phyloP scores from a whole-genome alignment of 2,329 filamentous ascomycete species.

The Fusarium torulosum region DNA sequence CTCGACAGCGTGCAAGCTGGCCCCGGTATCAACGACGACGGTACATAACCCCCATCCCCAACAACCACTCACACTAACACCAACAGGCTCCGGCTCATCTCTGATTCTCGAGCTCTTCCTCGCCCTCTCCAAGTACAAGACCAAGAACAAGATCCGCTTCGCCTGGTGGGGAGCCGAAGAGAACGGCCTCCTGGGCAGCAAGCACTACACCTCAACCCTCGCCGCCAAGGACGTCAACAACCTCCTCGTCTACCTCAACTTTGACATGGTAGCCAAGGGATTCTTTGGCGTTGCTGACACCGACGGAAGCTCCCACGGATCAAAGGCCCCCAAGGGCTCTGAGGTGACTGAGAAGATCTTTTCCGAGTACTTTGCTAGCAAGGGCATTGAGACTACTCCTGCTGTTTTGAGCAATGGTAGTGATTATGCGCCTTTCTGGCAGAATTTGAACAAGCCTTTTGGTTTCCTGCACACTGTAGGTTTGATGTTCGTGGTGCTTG shows the following conservation, averaged over 20 bases:
- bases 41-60: background rate
- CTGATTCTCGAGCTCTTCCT: constrained; percentile 39
- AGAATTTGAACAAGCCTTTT: constrained; percentile 48
- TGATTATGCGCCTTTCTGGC: constrained; percentile 44
- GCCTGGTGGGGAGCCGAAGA: constrained; percentile 45
- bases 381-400: constrained; percentile 50
- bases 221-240: constrained; percentile 35
- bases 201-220: constrained; percentile 33
- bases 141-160: constrained; percentile 46
- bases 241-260: constrained; percentile 42
- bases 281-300: constrained; percentile 46
- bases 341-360: constrained; percentile 46
- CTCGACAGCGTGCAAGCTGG: constrained; percentile 41
- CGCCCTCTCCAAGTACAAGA: constrained; percentile 42
- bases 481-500: rapidly evolving
- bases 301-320: constrained; percentile 40
- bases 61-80: background rate
- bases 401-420: constrained; percentile 53
- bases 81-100: constrained; percentile 29
- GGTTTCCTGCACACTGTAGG: constrained; percentile 40
- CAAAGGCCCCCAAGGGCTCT: constrained; percentile 47
- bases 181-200: constrained; percentile 40
- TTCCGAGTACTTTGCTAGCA: constrained; percentile 46
- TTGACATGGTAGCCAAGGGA: constrained; percentile 43
- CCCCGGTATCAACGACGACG: constrained; percentile 41